A percentile compares a stretch with the other conserved stretches of the same genome.
phyloP scores from a whole-genome alignment of 2,329 filamentous ascomycete species.

The Clonostachys rosea region DNA sequence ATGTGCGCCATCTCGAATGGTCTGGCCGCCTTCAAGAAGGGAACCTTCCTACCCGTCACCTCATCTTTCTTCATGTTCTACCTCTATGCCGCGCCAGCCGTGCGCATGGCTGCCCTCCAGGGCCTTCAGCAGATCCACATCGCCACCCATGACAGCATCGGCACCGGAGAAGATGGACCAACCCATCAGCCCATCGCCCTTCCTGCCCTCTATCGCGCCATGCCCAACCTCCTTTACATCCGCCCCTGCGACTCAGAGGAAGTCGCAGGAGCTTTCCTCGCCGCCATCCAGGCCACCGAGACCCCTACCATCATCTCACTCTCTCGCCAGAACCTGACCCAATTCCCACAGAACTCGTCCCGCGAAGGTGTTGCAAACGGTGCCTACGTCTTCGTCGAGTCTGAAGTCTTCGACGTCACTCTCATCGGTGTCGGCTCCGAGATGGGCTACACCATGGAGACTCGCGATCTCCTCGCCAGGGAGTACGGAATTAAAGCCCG shows the following conservation, averaged over 20 bases:
- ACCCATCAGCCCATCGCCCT: conserved; percentile 60
- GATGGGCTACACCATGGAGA: conserved; percentile 23
- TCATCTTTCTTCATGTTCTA: conserved; percentile 63
- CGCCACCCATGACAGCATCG: conserved; percentile 58
- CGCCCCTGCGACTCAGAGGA: conserved; percentile 56
- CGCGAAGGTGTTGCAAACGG: conserved; percentile 34
- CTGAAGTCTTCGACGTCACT: conserved; percentile 36
- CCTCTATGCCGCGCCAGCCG: conserved; percentile 48
- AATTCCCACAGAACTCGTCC: conserved; percentile 27
- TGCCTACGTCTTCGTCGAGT: conserved; percentile 37
- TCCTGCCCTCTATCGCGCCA: conserved; percentile 51
- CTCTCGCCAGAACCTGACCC: conserved; percentile 35
- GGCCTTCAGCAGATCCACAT: conserved; percentile 51
- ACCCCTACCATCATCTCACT: conserved; percentile 43
- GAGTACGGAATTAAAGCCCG: conserved; percentile 28
- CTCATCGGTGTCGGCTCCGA: conserved; percentile 32
- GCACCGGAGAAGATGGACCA: conserved; percentile 55
- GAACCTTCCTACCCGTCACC: conserved; percentile 52
- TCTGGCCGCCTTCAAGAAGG: conserved; percentile 50
- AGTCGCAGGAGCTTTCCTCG: conserved; percentile 46
- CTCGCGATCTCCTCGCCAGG: conserved; percentile 28
- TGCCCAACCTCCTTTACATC: conserved; percentile 59
- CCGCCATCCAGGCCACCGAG: conserved; percentile 33
- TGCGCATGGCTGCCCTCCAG: conserved; percentile 56
- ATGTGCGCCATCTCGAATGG: conserved; percentile 56